Evolutionary conservation across 2,329 filamentous ascomycete genomes (phyloP), one percentile per base, ranked within the genome.

Genomic region (Triangularia setosa): DNA sequence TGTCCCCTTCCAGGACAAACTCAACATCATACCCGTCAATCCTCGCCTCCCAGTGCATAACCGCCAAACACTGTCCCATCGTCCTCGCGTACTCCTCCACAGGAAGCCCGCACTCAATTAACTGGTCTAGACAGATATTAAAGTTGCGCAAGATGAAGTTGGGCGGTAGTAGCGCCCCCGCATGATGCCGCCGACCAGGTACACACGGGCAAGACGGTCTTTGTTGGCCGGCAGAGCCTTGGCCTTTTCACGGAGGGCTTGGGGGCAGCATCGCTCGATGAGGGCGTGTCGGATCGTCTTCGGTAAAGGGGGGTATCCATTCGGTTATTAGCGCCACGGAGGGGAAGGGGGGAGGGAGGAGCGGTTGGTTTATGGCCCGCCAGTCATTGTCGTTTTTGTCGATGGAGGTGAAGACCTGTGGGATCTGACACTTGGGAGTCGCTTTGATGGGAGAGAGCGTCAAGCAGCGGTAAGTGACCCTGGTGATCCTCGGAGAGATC

Each of bases 1-100:
- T 33, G 5, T 33, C 30, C 5, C 30, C 30, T 33, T 73, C 74
- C 7, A 77, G 59, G 1, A 72, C 73, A 57, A 77, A 77, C 52
- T 78, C 72, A 0, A 78, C 69, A 18, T 74, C 75, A 3, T 69
- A 65, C 0, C 70, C 75, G 24, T 77, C 74, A 0, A 67, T 71
- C 9, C 58, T 65, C 0, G 74, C 75, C 0, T 24, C 69, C 74
- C 73, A 77, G 53, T 77, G 75, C 68, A 77, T 69, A 0, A 73
- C 48, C 0, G 74, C 74, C 1, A 77, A 65, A 0, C 74, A 66
- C 23, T 65, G 55, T 0, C 64, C 75, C 69, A 77, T 74, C 1
- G 54, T 60, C 2, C 27, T 21, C 16, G 72, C 70, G 1, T 74
- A 63, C 0, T 23, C 16, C 0, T 68, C 24, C 4, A 71, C 63